Conservation (phyloP, 2,329 filamentous ascomycete genomes). For the Arachnomyces sp. region DNA sequence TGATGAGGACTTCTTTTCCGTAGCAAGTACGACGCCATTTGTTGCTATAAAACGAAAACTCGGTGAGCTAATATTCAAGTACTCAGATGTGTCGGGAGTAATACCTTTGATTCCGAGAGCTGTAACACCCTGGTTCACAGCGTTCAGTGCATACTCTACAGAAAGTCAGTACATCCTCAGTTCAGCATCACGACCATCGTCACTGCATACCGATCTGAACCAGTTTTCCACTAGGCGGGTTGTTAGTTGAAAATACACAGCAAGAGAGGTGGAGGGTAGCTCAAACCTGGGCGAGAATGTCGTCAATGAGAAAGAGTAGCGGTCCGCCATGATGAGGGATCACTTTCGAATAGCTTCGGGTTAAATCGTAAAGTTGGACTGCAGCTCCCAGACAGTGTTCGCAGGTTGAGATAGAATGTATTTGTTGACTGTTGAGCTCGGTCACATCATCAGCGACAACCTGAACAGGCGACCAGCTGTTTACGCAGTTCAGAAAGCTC, state of each 20-base stretch:
- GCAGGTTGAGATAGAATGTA: conserved; percentile 10
- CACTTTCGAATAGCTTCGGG: conserved; percentile 13
- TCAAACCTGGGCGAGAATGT: conserved; percentile 98
- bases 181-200: conserved; percentile 4
- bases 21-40: conserved; percentile 96
- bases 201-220: conserved; percentile 83
- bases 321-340: conserved; percentile 69
- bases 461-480: conserved; percentile 25
- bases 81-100: conserved; percentile 8
- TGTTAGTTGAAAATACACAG: conserved; percentile 36
- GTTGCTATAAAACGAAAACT: conserved; percentile 57
- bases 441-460: conserved; percentile 9
- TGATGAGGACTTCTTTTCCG: conserved; percentile 98
- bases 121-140: conserved; percentile 98
- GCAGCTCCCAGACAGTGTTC: conserved; percentile 7
- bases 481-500: conserved; percentile 20
- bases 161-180: conserved; percentile 14
- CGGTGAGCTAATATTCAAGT: conserved; percentile 6
- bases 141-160: conserved; percentile 95
- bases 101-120: conserved; percentile 96
- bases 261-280: conserved; percentile 14
- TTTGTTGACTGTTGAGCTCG: conserved; percentile 20
- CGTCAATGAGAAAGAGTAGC: conserved; percentile 98
- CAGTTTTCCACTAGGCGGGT: conserved; percentile 73
- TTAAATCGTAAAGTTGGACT: neutral